Base-by-base conservation (phyloP, 495 filamentous ascomycete species). In the Penicillium herquei region DNA sequence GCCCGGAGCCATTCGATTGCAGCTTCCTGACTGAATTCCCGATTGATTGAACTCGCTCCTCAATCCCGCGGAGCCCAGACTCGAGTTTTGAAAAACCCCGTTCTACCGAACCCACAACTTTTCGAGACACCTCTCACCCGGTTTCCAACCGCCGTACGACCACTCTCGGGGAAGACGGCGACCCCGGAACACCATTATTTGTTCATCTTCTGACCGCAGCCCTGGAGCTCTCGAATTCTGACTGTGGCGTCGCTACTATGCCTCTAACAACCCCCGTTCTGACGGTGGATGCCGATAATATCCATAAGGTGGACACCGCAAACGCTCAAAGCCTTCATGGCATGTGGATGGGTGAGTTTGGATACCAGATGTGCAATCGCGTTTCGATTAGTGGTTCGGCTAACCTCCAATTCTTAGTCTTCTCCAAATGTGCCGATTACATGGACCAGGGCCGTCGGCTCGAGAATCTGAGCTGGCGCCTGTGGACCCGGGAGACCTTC, bases 401-500 rank as follows among this genome's bases (percentile, higher is more conserved):
- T 61, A 49, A 62, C 14, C 31, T 12, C 13, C 30, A 47, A 31
- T 9, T 35, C 64, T 33, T 66, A 96, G 92, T 98, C 31, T 98
- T 99, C 69, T 93, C 92, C 2, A 89, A 92, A 80, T 96, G 92
- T 73, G 89, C 91, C 62, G 90, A 94, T 58, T 93, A 92, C 54
- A 87, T 99, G 67, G 92, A 96, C 63, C 88, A 97, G 70, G 94
- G 94, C 18, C 84, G 91, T 64, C 81, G 94, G 65, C 78, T 97
- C 55, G 95, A 98, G 68, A 99, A 99, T 73, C 69, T 99, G 31
- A 93, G 88, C 63, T 99, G 94, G 94, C 80, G 94, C 55, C 76
- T 99, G 58, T 99, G 92, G 93, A 95, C 89, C 58, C 84, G 91
- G 48, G 95, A 98, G 68, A 96, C 92, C 8, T 94, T 99, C 60